Percentiles rank a stretch among this genome's conserved stretches.
Conservation (phyloP, 2,329 filamentous ascomycete species). For the Ramularia endophylla region DNA sequence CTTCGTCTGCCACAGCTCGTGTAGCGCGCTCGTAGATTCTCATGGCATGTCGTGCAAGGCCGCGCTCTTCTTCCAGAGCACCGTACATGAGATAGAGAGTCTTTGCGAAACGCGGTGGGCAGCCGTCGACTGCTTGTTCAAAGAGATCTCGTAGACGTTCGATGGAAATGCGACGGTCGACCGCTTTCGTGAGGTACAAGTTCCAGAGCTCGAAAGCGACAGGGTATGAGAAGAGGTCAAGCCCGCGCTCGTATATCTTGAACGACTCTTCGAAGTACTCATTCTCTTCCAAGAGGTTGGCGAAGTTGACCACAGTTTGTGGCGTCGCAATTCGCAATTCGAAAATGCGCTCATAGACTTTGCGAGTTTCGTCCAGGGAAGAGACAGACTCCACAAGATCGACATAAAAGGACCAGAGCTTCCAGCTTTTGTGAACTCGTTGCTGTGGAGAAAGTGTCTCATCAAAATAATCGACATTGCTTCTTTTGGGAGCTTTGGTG, state of each 20-base stretch:
- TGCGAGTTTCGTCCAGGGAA: slow-evolving; percentile 83
- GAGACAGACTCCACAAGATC: slow-evolving; percentile 94
- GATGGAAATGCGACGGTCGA: slow-evolving; percentile 92
- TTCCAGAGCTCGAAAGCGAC: slow-evolving; percentile 99
- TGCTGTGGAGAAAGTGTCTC: slow-evolving; percentile 91
- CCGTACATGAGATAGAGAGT: slow-evolving; percentile 97
- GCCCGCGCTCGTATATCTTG: slow-evolving; percentile 90
- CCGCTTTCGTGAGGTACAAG: slow-evolving; percentile 92
- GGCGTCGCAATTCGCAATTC: slow-evolving; percentile 96
- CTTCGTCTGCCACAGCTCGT: slow-evolving; percentile 87
- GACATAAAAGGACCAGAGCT: slow-evolving; percentile 98
- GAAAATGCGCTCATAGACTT: slow-evolving; percentile 95
- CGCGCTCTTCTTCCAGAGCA: slow-evolving; percentile 90
- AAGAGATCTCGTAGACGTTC: slow-evolving; percentile 92
- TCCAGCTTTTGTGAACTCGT: slow-evolving; percentile 98
- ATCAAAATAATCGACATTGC: slow-evolving; percentile 99
- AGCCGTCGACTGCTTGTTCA: slow-evolving; percentile 92
- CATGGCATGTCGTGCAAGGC: slow-evolving; percentile 93
- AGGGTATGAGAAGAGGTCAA: slow-evolving; percentile 98
- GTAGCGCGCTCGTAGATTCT: slow-evolving; percentile 98
- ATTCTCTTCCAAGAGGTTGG: slow-evolving; percentile 89
- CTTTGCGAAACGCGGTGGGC: slow-evolving; percentile 93
- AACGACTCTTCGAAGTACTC: slow-evolving; percentile 96
- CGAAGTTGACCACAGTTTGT: slow-evolving; percentile 97
- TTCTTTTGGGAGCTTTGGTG: slow-evolving; percentile 91